Conservation (phyloP, 169 alveolate genomes). For the Plasmodium falciparum region DNA sequence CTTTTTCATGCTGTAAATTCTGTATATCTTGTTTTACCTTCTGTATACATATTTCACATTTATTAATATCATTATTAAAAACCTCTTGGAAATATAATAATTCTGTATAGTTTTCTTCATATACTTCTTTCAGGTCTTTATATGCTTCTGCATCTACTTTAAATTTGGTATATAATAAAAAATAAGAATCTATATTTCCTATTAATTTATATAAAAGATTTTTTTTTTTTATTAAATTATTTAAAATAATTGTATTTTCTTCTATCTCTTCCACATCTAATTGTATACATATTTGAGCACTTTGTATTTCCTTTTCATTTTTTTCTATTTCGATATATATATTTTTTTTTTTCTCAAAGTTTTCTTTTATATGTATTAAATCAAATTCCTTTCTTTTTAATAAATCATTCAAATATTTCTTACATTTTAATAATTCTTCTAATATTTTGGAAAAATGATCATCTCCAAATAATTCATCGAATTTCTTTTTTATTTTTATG, state of each 20-base stretch:
- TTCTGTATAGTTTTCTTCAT: slow-evolving; percentile 11
- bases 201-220: slow-evolving; percentile 19
- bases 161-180: slow-evolving; percentile 29
- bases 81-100: too few species aligned
- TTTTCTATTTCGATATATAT: slow-evolving; percentile 40
- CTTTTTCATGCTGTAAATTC: too few species aligned
- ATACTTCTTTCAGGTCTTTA: slow-evolving; percentile 39
- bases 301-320: slow-evolving; percentile 62
- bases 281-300: slow-evolving; percentile 51
- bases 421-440: slow-evolving; percentile 76
- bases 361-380: slow-evolving; percentile 1
- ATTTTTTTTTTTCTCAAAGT: slow-evolving; percentile 22
- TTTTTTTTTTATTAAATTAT: slow-evolving; percentile 25
- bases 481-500: slow-evolving; percentile 94
- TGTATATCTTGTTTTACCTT: too few species aligned
- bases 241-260: slow-evolving; percentile 14
- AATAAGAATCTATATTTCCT: slow-evolving; percentile 26
- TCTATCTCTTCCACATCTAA: slow-evolving; percentile 41
- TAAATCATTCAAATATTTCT: slow-evolving; percentile 60
- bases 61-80: too few species aligned
- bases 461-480: slow-evolving; percentile 96
- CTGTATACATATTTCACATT: too few species aligned
- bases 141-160: slow-evolving; percentile 16
- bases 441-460: slow-evolving; percentile 80
- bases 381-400: slow-evolving; percentile 76